Percentiles rank a stretch among this genome's conserved stretches.
phyloP scores from a whole-genome alignment of 805 yeast genomes.

The Kodamaea laetipori region DNA sequence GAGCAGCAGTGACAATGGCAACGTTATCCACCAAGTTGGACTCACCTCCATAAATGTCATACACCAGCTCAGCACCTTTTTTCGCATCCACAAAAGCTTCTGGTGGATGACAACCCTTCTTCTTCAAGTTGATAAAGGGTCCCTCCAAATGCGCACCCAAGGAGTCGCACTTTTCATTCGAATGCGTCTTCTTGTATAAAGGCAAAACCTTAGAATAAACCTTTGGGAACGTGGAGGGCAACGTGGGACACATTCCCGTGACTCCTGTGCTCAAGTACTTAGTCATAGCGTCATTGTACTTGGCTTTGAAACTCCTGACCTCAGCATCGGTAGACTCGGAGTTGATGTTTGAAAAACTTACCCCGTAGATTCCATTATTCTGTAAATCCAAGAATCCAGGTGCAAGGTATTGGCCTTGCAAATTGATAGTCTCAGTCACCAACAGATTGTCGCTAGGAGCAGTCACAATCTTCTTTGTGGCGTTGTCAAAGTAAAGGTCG shows the following conservation, averaged over 20 bases:
- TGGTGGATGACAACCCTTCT: slow-evolving; percentile 54
- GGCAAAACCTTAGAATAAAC: slow-evolving; percentile 53
- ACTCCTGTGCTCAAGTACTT: slow-evolving; percentile 53
- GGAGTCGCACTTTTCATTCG: slow-evolving; percentile 39
- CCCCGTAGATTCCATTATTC: slow-evolving; percentile 59
- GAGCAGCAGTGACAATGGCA: slow-evolving; percentile 52
- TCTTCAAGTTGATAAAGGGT: slow-evolving; percentile 51
- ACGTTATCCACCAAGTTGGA: slow-evolving; percentile 36
- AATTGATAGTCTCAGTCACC: slow-evolving; percentile 36
- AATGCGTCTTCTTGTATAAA: slow-evolving; percentile 37
- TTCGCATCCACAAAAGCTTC: slow-evolving; percentile 45
- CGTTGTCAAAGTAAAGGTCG: slow-evolving; percentile 48
- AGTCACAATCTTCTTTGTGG: slow-evolving; percentile 43
- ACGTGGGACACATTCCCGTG: slow-evolving; percentile 58
- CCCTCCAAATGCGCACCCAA: slow-evolving; percentile 65
- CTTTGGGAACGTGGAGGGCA: slow-evolving; percentile 52
- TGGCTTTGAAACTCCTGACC: slow-evolving; percentile 31
- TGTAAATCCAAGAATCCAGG: slow-evolving; percentile 62
- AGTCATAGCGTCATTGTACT: slow-evolving; percentile 47
- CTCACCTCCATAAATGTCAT: slow-evolving; percentile 40
- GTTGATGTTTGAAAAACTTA: slow-evolving; percentile 49
- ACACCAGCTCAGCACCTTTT: slow-evolving; percentile 31
- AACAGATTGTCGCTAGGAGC: slow-evolving; percentile 21
- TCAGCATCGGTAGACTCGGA: slow-evolving; percentile 33
- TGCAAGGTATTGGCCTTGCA: slow-evolving; percentile 49